phyloP scores from a whole-genome alignment of 2,329 filamentous ascomycete genomes.

The Diaporthe vaccinii region DNA sequence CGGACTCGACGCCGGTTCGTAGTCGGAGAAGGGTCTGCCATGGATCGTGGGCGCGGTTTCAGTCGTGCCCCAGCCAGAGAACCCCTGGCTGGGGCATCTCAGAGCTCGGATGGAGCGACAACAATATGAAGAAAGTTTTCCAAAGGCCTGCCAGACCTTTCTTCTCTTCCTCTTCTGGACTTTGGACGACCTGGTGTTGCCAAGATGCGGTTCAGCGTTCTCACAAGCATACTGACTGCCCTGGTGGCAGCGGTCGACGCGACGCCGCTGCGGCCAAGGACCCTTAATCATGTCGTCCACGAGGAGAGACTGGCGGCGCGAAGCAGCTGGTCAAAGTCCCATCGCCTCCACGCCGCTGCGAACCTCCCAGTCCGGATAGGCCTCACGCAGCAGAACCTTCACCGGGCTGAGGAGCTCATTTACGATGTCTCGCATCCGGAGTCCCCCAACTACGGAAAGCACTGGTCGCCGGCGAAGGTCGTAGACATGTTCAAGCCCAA shows the following conservation, averaged over 20 bases:
- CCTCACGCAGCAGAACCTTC: conserved; percentile 60
- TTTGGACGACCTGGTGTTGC: conserved; percentile 32
- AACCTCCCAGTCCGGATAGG: conserved; percentile 57
- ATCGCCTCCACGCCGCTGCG: conserved; percentile 43
- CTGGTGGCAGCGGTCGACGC: conserved; percentile 48
- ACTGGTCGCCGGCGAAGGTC: conserved; percentile 60
- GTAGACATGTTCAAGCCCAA: conserved; percentile 58
- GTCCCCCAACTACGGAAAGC: conserved; percentile 60
- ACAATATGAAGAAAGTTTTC: conserved; percentile 34
- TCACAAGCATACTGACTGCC: conserved; percentile 47
- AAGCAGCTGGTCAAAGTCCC: conserved; percentile 45
- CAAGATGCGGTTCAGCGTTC: conserved; percentile 45
- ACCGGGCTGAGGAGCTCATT: conserved; percentile 59
- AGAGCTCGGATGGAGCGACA: conserved; percentile 30
- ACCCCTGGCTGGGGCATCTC: conserved; percentile 13
- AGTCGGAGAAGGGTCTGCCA: conserved; percentile 12
- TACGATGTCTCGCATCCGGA: conserved; percentile 59
- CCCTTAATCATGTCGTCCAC: conserved; percentile 49
- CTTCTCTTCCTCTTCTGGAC: conserved; percentile 2
- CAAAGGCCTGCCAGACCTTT: neutral
- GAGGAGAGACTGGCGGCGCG: conserved; percentile 48
- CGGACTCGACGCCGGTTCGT: neutral
- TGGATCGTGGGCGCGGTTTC: conserved; percentile 30
- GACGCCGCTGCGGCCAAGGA: conserved; percentile 40
- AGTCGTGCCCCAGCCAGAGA: conserved; percentile 28